These are phyloP conservation scores for Cutaneotrichosporon curvatum DNA, from an alignment of 1,284 basidiomycete genomes.

Conservation along the genomic window DNA sequence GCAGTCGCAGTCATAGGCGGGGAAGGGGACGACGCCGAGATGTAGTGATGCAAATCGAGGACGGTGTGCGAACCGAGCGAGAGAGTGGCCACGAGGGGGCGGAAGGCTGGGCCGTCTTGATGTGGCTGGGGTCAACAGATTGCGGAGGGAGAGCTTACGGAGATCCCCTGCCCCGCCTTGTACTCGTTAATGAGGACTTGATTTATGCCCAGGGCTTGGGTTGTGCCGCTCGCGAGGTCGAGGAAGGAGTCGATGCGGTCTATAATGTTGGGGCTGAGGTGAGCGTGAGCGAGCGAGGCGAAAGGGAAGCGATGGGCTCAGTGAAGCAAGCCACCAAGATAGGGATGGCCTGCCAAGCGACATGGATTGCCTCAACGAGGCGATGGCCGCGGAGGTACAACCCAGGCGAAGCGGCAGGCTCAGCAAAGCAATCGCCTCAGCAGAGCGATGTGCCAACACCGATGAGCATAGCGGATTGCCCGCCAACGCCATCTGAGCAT, in stretches of 20 bases:
- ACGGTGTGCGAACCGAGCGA: conserved; percentile 76
- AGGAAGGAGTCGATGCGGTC: conserved; percentile 52
- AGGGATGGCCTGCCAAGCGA: neutral
- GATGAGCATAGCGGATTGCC: too few relatives aligned
- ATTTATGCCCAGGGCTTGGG: conserved; percentile 58
- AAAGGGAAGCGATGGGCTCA: neutral
- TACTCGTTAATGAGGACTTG: conserved; percentile 90
- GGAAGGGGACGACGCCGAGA: conserved; percentile 35
- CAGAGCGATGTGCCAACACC: too few relatives aligned
- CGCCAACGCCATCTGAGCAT: too few relatives aligned
- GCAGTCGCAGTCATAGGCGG: conserved; percentile 36
- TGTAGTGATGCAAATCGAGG: conserved; percentile 76
- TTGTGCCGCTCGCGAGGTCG: conserved; percentile 15
- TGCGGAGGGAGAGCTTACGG: too few relatives aligned
- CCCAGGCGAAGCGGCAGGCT: too few relatives aligned
- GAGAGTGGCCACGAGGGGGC: conserved; percentile 80
- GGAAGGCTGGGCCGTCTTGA: conserved; percentile 83
- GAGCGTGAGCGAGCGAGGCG: neutral
- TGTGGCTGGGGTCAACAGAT: conserved; percentile 79
- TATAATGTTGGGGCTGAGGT: conserved; percentile 65
- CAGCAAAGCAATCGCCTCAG: too few relatives aligned
- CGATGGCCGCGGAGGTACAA: too few relatives aligned
- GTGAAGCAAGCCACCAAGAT: neutral
- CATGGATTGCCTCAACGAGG: neutral
- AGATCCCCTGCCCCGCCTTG: conserved; percentile 81